Evolutionary conservation across 2,329 filamentous ascomycete genomes (phyloP).

Genomic region (Diaporthe caulivora): DNA sequence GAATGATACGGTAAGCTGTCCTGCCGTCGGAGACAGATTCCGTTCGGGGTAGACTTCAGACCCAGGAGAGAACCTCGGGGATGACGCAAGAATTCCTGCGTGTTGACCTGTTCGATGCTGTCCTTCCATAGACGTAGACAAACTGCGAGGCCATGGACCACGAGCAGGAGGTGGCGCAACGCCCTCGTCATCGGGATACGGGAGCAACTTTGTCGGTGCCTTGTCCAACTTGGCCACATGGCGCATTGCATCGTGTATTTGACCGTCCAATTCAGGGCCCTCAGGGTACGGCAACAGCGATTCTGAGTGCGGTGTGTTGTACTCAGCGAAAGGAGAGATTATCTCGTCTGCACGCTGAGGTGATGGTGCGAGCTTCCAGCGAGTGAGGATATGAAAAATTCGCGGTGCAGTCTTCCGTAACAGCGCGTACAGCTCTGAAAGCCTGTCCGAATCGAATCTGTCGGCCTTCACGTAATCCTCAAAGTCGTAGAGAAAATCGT

Average conservation of each 20-base stretch:
- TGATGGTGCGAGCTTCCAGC: slow-evolving; percentile 63
- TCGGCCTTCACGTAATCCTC: slow-evolving; percentile 65
- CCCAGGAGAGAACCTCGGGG: neutral
- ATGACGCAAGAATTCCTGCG: neutral
- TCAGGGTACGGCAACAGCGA: slow-evolving; percentile 13
- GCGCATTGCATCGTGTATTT: slow-evolving; percentile 16
- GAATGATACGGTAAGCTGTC: neutral
- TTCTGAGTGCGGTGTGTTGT: slow-evolving; percentile 3
- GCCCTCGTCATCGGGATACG: slow-evolving; percentile 5
- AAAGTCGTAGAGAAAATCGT: slow-evolving; percentile 67
- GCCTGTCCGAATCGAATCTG: slow-evolving; percentile 64
- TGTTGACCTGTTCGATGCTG: neutral
- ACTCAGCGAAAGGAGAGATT: neutral
- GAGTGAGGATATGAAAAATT: slow-evolving; percentile 64
- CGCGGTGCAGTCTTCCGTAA: slow-evolving; percentile 62
- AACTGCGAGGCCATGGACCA: neutral
- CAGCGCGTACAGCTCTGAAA: slow-evolving; percentile 59
- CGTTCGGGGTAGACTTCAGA: neutral
- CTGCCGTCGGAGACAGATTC: neutral
- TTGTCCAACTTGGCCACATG: slow-evolving; percentile 4
- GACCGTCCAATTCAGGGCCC: neutral
- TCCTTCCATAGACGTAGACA: neutral
- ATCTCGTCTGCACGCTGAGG: slow-evolving; percentile 37
- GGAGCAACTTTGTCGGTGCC: neutral
- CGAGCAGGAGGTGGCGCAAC: neutral